phyloP scores from a whole-genome alignment of 2,329 filamentous ascomycete genomes.

The Huntiella bhutanensis region DNA sequence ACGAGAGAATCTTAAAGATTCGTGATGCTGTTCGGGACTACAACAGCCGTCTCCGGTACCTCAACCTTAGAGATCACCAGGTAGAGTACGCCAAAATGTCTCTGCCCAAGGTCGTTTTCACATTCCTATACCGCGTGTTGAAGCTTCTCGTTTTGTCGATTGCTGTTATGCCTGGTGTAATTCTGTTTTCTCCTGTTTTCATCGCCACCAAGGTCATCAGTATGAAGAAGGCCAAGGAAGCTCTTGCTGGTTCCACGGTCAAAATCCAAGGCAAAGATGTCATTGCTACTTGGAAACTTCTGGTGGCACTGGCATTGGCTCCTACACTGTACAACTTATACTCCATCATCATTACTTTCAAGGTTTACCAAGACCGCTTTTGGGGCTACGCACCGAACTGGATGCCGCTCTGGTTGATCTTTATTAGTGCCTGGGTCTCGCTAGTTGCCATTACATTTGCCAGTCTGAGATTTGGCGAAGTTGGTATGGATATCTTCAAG shows the following conservation, averaged over 20 bases:
- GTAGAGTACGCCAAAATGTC: slow-evolving; percentile 81
- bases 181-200: slow-evolving; percentile 80
- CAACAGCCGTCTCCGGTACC: slow-evolving; percentile 67
- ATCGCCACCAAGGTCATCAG: slow-evolving; percentile 69
- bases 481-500: slow-evolving; percentile 98
- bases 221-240: slow-evolving; percentile 61
- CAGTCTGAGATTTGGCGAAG: slow-evolving; percentile 82
- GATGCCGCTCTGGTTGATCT: slow-evolving; percentile 61
- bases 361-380: slow-evolving; percentile 63
- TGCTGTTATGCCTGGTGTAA: slow-evolving; percentile 66
- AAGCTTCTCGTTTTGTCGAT: slow-evolving; percentile 63
- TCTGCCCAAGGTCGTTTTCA: slow-evolving; percentile 52
- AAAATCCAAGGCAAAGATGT: slow-evolving; percentile 80
- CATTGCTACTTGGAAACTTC: slow-evolving; percentile 83
- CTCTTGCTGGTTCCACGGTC: slow-evolving; percentile 67
- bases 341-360: slow-evolving; percentile 52
- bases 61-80: slow-evolving; percentile 85
- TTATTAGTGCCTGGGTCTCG: slow-evolving; percentile 55
- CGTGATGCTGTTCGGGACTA: slow-evolving; percentile 63
- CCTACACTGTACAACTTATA: slow-evolving; percentile 71
- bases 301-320: slow-evolving; percentile 70
- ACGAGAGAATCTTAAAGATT: slow-evolving; percentile 60
- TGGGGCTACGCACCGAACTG: slow-evolving; percentile 65
- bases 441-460: slow-evolving; percentile 85
- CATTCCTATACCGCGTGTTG: slow-evolving; percentile 58